phyloP scores from a whole-genome alignment of 179 eudicot species.

The Actinidia arguta region DNA sequence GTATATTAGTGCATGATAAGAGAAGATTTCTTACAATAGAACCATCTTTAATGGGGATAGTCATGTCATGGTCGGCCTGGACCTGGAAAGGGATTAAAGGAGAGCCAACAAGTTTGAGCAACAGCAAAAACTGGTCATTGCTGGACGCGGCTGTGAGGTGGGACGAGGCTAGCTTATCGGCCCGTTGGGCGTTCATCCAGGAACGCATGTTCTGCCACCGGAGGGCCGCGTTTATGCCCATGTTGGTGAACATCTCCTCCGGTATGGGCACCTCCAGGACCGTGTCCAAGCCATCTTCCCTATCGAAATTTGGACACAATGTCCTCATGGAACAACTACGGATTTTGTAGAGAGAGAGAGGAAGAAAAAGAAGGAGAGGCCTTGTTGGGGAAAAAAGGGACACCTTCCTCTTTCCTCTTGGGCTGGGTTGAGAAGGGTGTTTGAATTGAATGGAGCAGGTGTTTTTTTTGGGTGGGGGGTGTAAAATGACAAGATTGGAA shows the following conservation, averaged over 20 bases:
- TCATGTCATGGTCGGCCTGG: conserved; percentile 36
- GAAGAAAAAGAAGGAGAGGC: neutral
- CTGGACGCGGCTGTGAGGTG: neutral
- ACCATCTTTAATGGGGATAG: conserved; percentile 39
- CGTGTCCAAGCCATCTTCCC: conserved; percentile 66
- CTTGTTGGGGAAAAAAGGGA: neutral
- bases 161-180: conserved; percentile 17
- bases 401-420: conserved; percentile 25
- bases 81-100: conserved; percentile 51
- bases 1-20: neutral
- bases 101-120: conserved; percentile 52
- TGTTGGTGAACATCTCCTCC: conserved; percentile 62
- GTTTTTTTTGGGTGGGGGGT: neutral
- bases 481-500: neutral
- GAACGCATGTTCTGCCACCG: conserved; percentile 70
- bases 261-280: conserved; percentile 79
- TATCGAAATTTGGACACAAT: conserved; percentile 60
- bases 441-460: conserved; percentile 8
- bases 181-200: conserved; percentile 46
- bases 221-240: conserved; percentile 40
- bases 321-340: conserved; percentile 44
- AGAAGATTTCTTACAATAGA: conserved; percentile 46
- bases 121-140: conserved; percentile 45
- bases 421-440: neutral
- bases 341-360: neutral